Conservation (phyloP, 257 asterid genomes). For the Ballota nigra region DNA sequence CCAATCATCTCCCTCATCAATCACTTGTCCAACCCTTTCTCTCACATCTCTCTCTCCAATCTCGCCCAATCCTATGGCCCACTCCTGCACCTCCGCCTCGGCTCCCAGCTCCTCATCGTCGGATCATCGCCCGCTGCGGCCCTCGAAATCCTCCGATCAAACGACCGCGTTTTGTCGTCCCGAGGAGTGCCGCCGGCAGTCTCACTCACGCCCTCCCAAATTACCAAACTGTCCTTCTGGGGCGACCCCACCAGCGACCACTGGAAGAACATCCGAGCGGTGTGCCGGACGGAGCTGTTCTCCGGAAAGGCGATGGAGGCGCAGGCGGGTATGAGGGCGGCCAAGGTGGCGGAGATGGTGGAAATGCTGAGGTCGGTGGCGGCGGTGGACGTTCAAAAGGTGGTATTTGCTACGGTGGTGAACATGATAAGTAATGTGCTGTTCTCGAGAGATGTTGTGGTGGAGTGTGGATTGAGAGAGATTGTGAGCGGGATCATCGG, state of each 20-base stretch:
- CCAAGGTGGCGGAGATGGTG: slow-evolving; percentile 34
- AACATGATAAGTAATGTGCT: slow-evolving; percentile 36
- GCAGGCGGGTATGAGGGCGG: slow-evolving; percentile 25
- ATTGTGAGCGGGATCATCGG: slow-evolving; percentile 22
- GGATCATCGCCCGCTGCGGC: slow-evolving; percentile 51
- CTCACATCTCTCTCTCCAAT: slow-evolving; percentile 29
- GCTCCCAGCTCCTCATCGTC: slow-evolving; percentile 32
- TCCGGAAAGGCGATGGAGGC: slow-evolving; percentile 31
- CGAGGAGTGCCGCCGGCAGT: slow-evolving; percentile 29
- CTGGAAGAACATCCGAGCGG: slow-evolving; percentile 30
- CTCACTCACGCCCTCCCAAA: slow-evolving; percentile 18
- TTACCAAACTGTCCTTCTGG: slow-evolving; percentile 38
- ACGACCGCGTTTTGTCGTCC: slow-evolving; percentile 33
- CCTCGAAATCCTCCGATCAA: slow-evolving; percentile 30
- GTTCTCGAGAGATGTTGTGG: slow-evolving; percentile 31
- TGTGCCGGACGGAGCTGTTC: slow-evolving; percentile 40
- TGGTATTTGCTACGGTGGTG: slow-evolving; percentile 34
- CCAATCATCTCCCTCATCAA: slow-evolving; percentile 41
- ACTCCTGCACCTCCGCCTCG: slow-evolving; percentile 33
- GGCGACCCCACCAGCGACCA: slow-evolving; percentile 16
- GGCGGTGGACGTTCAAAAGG: slow-evolving; percentile 23
- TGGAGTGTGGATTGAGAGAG: slow-evolving; percentile 16
- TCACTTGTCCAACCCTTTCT: slow-evolving; percentile 14
- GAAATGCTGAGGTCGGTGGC: slow-evolving; percentile 31
- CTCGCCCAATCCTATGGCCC: slow-evolving; percentile 45